Conservation (phyloP, 1,284 basidiomycete genomes). For the Cerioporus squamosus region DNA sequence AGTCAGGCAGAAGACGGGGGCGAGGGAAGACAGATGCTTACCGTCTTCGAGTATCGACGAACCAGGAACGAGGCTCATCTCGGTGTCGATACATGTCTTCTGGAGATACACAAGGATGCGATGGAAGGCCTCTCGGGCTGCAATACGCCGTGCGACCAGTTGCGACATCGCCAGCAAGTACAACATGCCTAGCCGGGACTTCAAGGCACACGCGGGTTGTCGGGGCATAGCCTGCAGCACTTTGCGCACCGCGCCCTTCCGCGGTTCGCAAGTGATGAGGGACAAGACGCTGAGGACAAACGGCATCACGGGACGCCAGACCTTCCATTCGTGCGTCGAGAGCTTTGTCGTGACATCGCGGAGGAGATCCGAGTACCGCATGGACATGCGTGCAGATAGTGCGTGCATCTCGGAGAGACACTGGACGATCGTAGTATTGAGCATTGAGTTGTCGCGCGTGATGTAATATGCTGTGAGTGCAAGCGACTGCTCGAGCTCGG, state of each 20-base stretch:
- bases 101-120: constrained; percentile 11
- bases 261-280: constrained; percentile 13
- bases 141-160: constrained; percentile 9
- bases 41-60: constrained; percentile 9
- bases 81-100: constrained; percentile 5
- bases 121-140: constrained; percentile 13
- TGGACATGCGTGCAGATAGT: constrained; percentile 16
- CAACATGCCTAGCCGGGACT: constrained; percentile 13
- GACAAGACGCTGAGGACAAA: constrained; percentile 17
- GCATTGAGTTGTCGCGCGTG: constrained; percentile 14
- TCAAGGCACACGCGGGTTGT: background rate
- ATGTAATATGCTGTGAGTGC: constrained; percentile 16
- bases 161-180: constrained; percentile 17
- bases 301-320: constrained; percentile 16
- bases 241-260: constrained; percentile 8
- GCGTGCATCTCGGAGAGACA: constrained; percentile 17
- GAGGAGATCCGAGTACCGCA: constrained; percentile 12
- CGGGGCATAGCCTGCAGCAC: constrained; percentile 11
- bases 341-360: constrained; percentile 7
- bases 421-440: constrained; percentile 14
- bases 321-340: constrained; percentile 2
- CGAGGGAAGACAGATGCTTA: background rate
- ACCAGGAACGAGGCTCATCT: background rate
- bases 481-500: constrained; percentile 18
- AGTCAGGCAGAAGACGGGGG: background rate